Percentiles rank a stretch among this genome's conserved stretches.
phyloP scores from a whole-genome alignment of 768 basidiomycete species.

The Lactarius akahatsu region DNA sequence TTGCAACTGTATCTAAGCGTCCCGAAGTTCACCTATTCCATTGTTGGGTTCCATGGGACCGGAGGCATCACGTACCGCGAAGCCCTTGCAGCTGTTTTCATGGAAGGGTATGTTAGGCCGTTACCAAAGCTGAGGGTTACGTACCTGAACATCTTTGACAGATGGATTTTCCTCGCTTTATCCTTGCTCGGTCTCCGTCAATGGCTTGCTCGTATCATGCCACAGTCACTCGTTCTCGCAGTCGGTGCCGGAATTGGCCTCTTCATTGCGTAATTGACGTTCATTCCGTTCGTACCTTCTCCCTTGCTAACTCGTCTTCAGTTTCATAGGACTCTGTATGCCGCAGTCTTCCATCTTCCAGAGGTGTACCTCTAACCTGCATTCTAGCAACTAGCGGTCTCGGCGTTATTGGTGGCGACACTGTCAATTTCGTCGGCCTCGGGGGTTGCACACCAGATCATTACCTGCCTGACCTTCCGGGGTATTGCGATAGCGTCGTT shows the following conservation, averaged over 20 bases:
- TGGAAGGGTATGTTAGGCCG: slow-evolving; percentile 64
- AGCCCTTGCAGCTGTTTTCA: slow-evolving; percentile 81
- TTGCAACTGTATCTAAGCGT: background rate
- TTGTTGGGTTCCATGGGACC: slow-evolving; percentile 81
- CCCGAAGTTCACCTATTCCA: slow-evolving; percentile 76
- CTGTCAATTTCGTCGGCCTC: slow-evolving; percentile 66
- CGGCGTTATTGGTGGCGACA: slow-evolving; percentile 72
- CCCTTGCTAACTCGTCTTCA: slow-evolving; percentile 32
- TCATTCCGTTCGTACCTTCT: slow-evolving; percentile 12
- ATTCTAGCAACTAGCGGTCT: slow-evolving; percentile 61
- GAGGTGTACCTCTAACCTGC: background rate
- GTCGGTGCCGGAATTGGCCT: slow-evolving; percentile 87
- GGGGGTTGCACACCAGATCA: slow-evolving; percentile 69
- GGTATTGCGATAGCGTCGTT: slow-evolving; percentile 63
- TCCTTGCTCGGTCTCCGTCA: slow-evolving; percentile 83
- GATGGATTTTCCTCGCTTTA: slow-evolving; percentile 79
- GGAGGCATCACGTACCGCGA: slow-evolving; percentile 73
- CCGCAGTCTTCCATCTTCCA: background rate
- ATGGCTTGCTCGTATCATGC: slow-evolving; percentile 88
- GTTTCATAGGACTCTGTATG: slow-evolving; percentile 74
- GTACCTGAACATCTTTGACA: slow-evolving; percentile 32
- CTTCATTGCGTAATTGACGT: slow-evolving; percentile 57
- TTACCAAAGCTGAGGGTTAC: background rate
- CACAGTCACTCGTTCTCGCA: slow-evolving; percentile 79
- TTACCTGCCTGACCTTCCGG: slow-evolving; percentile 43